Evolutionary conservation across 2,329 filamentous ascomycete genomes (phyloP).

Genomic region (Talaromyces sp.): DNA sequence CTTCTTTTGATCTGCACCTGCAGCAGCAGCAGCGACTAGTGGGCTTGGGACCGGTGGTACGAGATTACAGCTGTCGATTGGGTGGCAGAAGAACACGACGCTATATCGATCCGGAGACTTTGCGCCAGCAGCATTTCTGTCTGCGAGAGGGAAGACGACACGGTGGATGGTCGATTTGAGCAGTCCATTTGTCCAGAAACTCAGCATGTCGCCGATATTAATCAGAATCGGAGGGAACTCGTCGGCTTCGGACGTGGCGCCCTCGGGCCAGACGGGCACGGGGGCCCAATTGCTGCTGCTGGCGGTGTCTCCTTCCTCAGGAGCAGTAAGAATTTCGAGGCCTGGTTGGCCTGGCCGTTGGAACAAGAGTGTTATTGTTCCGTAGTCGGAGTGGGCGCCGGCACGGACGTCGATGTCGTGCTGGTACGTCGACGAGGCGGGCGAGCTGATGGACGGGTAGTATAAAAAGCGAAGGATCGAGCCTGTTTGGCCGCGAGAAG

Average conservation of each 20-base stretch:
- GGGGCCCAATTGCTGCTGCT: conserved; percentile 47
- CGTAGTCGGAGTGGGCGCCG: conserved; percentile 88
- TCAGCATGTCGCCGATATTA: conserved; percentile 66
- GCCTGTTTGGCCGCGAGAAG: conserved; percentile 44
- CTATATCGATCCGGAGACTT: conserved; percentile 47
- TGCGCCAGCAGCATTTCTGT: conserved; percentile 19
- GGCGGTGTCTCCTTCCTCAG: conserved; percentile 19
- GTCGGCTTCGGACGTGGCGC: conserved; percentile 27
- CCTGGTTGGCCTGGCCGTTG: conserved; percentile 79
- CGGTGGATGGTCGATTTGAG: conserved; percentile 84
- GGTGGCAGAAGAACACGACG: conserved; percentile 61
- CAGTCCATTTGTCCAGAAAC: conserved; percentile 86
- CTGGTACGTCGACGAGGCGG: conserved; percentile 35
- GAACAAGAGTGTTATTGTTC: conserved; percentile 67
- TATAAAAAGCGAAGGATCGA: conserved; percentile 66
- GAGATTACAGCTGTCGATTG: conserved; percentile 49
- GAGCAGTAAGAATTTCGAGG: conserved; percentile 68
- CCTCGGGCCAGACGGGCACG: conserved; percentile 58
- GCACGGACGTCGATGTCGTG: conserved; percentile 67
- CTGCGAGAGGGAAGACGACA: conserved; percentile 63
- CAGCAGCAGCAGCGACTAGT: conserved; percentile 35
- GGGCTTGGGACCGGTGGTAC: conserved; percentile 49
- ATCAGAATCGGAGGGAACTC: conserved; percentile 62
- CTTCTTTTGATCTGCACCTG: conserved; percentile 25
- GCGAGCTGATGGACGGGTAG: conserved; percentile 58